Evolutionary conservation across 2,329 filamentous ascomycete genomes (phyloP).

Genomic region (Monilinia fructigena): DNA sequence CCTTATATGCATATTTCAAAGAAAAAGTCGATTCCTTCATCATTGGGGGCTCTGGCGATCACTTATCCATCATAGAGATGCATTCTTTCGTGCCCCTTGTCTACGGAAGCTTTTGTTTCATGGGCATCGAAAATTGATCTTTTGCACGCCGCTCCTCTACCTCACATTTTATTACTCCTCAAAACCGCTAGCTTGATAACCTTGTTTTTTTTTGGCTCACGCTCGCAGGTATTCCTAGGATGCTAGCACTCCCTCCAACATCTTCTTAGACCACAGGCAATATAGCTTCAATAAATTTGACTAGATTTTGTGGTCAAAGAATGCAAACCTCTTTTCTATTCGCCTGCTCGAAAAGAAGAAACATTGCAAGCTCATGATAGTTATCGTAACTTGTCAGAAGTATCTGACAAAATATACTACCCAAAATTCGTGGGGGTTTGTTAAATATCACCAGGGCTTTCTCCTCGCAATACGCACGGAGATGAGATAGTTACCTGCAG

Average conservation of each 20-base stretch:
- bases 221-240: not conserved
- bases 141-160: not conserved
- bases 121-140: not conserved
- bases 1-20: not conserved
- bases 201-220: not conserved
- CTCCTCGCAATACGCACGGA: constrained; percentile 4
- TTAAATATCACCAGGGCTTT: not conserved
- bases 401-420: not conserved
- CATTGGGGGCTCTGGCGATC: not conserved
- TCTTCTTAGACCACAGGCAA: not conserved
- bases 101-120: not conserved
- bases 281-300: not conserved
- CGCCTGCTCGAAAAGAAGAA: not conserved
- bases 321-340: not conserved
- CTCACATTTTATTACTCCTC: not conserved
- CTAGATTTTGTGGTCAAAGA: not conserved
- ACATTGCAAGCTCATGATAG: not conserved
- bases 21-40: not conserved
- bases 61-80: not conserved
- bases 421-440: not conserved
- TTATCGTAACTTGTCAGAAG: constrained; percentile 8
- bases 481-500: not conserved
- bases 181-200: not conserved
- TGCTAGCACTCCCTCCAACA: not conserved
- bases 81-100: not conserved